Evolutionary conservation across 345 rosid genomes (phyloP).

Genomic region (Carallia pectinifolia): DNA sequence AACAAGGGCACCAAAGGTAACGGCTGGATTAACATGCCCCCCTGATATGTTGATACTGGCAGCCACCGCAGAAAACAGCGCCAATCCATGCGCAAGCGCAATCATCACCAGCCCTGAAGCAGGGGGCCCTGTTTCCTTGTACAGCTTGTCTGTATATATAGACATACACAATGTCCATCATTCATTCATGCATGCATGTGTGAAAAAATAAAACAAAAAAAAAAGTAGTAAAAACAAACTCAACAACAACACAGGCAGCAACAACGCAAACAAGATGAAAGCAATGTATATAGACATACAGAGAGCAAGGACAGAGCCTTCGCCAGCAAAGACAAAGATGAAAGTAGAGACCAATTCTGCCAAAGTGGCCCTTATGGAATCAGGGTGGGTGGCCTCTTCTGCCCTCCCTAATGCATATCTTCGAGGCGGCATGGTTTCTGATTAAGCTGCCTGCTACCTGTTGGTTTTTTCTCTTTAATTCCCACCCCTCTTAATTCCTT

Average conservation of each 20-base stretch:
- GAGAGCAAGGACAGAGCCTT: slow-evolving; percentile 74
- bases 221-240: no score
- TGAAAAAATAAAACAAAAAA: no score
- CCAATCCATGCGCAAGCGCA: slow-evolving; percentile 71
- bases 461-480: neutral
- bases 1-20: slow-evolving; percentile 60
- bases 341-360: slow-evolving; percentile 72
- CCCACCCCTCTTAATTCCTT: no score
- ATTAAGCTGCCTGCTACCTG: neutral
- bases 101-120: slow-evolving; percentile 45
- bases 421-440: slow-evolving; percentile 31
- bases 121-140: slow-evolving; percentile 32
- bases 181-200: no score
- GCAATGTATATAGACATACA: slow-evolving; percentile 19
- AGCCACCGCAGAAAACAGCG: slow-evolving; percentile 54
- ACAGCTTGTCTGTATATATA: slow-evolving; percentile 44
- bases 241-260: no score
- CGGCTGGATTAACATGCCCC: slow-evolving; percentile 81
- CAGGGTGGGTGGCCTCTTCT: slow-evolving; percentile 52
- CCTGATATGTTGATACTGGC: slow-evolving; percentile 64
- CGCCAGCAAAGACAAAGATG: slow-evolving; percentile 75
- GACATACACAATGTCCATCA: neutral
- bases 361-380: slow-evolving; percentile 51
- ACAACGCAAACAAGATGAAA: no score
- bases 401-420: slow-evolving; percentile 43